Base-by-base conservation (phyloP, 2,329 filamentous ascomycete species). In the Aspergillus pseudotamarii region DNA sequence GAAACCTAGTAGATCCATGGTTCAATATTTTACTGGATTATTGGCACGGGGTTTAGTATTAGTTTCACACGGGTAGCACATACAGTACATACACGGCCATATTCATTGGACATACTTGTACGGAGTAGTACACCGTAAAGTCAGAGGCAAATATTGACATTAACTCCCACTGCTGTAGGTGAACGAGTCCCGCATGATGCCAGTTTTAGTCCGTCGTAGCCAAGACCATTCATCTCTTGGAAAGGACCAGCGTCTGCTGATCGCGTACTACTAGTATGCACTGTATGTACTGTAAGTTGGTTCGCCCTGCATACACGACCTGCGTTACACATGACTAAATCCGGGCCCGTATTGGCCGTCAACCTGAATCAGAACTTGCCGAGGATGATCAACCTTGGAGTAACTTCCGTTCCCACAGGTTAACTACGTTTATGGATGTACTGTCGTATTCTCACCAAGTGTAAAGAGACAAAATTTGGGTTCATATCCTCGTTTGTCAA, bases 271-370 rank as follows among this genome's bases (percentile, higher is more conserved):
- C 26, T 26, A 26, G 26, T 26, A 45, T 45, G 41, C 10, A 23
- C n/a, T 21, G 12, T 21, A 21, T 45, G 41, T 45, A 45, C n/a
- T 26, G 26, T 5, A 26, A 4, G n/a, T 19, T 38, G 26, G 28
- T 51, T 51, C 28, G 14, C 8, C 48, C 26, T 54, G 50, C 50
- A 54, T 54, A 32, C 19, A 34, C 50, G 50, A 23, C 28, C 50
- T 54, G 50, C 50, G 28, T 11, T 36, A 23, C 50, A 54, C 50
- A 54, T 54, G 50, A 54, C 30, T 54, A 36, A 23, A 54, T 23
- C 30, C 50, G 30, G 16, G 0, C 32, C 21, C 6, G 9, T 54
- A 23, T 36, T 54, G 9, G 23, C 16, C 4, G 32, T 54, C 50
- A 54, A 34, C 50, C 30, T 54, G 50, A 54, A 23, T 54, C 50